Percentiles rank a stretch among this genome's conserved stretches.
Evolutionary conservation across 75 land plant species (phyloP).

Genomic region (Gnetum montanum): DNA sequence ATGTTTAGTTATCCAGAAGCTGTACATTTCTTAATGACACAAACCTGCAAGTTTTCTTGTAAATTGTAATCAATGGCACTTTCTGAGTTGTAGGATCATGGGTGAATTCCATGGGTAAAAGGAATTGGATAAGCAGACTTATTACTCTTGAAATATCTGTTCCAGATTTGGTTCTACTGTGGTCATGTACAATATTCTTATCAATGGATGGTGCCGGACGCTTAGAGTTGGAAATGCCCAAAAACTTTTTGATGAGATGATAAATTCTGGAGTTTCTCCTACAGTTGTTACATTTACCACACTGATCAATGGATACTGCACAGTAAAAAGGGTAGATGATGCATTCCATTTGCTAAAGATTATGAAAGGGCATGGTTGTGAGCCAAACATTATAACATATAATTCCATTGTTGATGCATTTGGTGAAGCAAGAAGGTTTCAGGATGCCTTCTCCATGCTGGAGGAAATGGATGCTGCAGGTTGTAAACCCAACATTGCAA

Average conservation of each 20-base stretch:
- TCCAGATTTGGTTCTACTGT: neutral
- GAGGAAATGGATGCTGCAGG: constrained; percentile 31
- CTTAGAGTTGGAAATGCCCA: constrained; percentile 29
- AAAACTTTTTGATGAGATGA: constrained; percentile 47
- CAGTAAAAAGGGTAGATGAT: constrained; percentile 33
- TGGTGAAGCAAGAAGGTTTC: constrained; percentile 40
- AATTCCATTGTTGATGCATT: constrained; percentile 60
- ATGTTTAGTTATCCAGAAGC: too few relatives aligned
- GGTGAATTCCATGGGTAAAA: too few relatives aligned
- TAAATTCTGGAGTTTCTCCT: constrained; percentile 28
- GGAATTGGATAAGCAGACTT: too few relatives aligned
- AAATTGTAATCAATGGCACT: too few relatives aligned
- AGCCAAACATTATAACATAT: constrained; percentile 43
- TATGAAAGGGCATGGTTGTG: constrained; percentile 42
- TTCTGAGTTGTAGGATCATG: too few relatives aligned
- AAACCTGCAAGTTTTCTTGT: too few relatives aligned
- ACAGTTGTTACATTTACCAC: constrained; percentile 66
- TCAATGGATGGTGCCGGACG: constrained; percentile 47
- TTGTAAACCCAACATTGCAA: constrained; percentile 34
- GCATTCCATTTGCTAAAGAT: constrained; percentile 45
- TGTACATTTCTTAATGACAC: too few relatives aligned
- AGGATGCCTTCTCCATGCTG: constrained; percentile 43
- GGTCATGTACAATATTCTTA: constrained; percentile 34
- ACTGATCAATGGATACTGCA: constrained; percentile 62
- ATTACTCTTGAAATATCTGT: too few relatives aligned